A percentile compares a stretch with the other conserved stretches of the same genome.
Conservation (phyloP, 1,139 yeast genomes). For the Yamadazyma friedrichii region DNA sequence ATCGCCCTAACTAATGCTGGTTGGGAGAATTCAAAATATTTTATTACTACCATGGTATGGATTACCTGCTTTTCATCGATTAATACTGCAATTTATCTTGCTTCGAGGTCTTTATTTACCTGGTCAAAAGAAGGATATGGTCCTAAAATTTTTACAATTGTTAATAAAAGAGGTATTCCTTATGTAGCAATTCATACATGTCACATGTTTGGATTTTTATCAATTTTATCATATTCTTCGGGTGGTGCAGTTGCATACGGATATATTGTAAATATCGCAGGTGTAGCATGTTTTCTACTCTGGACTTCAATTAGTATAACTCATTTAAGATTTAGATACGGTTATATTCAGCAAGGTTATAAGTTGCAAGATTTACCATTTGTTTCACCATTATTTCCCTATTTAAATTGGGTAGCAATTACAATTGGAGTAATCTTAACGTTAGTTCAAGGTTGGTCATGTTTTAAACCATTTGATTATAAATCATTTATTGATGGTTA, state of each 20-base stretch:
- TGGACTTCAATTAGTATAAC: slow-evolving; percentile 42
- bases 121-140: slow-evolving; percentile 39
- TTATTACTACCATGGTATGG: slow-evolving; percentile 41
- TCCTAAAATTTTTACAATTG: slow-evolving; percentile 34
- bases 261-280: slow-evolving; percentile 43
- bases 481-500: slow-evolving; percentile 35
- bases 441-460: slow-evolving; percentile 49
- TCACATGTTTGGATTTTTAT: slow-evolving; percentile 35
- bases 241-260: slow-evolving; percentile 40
- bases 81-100: slow-evolving; percentile 43
- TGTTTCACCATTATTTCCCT: slow-evolving; percentile 37
- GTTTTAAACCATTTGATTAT: slow-evolving; percentile 49
- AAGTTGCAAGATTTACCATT: slow-evolving; percentile 26
- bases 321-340: slow-evolving; percentile 38
- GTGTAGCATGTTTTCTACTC: slow-evolving; percentile 39
- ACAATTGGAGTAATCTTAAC: slow-evolving; percentile 32
- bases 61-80: slow-evolving; percentile 44
- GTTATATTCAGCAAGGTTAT: slow-evolving; percentile 34
- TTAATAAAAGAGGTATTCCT: slow-evolving; percentile 35
- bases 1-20: slow-evolving; percentile 55
- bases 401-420: slow-evolving; percentile 18
- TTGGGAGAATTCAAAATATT: slow-evolving; percentile 39
- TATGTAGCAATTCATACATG: slow-evolving; percentile 39
- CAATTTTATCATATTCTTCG: slow-evolving; percentile 24
- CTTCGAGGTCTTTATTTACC: slow-evolving; percentile 38